These are phyloP conservation scores for Taiozyma sp. DNA, from an alignment of 1,139 yeast species.

Conservation along the genomic window DNA sequence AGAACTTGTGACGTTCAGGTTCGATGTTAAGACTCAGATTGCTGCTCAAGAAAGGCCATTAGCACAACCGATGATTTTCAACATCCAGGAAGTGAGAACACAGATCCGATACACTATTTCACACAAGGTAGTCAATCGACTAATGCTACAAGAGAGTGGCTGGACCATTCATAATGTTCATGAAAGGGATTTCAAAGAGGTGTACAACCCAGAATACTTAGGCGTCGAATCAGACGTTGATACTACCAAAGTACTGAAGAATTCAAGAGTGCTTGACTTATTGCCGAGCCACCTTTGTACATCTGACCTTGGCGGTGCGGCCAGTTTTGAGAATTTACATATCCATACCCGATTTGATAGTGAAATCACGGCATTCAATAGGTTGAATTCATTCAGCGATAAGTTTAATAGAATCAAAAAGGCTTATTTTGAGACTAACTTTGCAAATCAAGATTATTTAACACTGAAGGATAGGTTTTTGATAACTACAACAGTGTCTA, in stretches of 20 bases:
- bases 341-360: slow-evolving; percentile 5
- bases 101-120: not conserved
- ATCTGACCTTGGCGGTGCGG: slow-evolving; percentile 44
- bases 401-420: slow-evolving; percentile 12
- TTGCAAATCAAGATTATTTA: not conserved
- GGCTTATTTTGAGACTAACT: slow-evolving; percentile 6
- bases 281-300: slow-evolving; percentile 35
- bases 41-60: not conserved
- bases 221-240: slow-evolving; percentile 41
- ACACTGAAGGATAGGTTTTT: slow-evolving; percentile 20
- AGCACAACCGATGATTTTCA: not conserved
- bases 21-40: slow-evolving; percentile 11
- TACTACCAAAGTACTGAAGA: slow-evolving; percentile 33
- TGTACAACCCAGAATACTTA: slow-evolving; percentile 41
- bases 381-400: slow-evolving; percentile 11
- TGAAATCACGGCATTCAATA: not conserved
- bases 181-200: slow-evolving; percentile 42
- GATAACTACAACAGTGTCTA: slow-evolving; percentile 41
- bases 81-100: not conserved
- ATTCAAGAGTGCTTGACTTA: slow-evolving; percentile 34
- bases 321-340: slow-evolving; percentile 21
- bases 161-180: slow-evolving; percentile 50
- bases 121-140: slow-evolving; percentile 22
- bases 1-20: slow-evolving; percentile 40
- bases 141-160: slow-evolving; percentile 43